Base-by-base conservation (phyloP, 2,329 filamentous ascomycete genomes). In the Paecilomyces fulvus region DNA sequence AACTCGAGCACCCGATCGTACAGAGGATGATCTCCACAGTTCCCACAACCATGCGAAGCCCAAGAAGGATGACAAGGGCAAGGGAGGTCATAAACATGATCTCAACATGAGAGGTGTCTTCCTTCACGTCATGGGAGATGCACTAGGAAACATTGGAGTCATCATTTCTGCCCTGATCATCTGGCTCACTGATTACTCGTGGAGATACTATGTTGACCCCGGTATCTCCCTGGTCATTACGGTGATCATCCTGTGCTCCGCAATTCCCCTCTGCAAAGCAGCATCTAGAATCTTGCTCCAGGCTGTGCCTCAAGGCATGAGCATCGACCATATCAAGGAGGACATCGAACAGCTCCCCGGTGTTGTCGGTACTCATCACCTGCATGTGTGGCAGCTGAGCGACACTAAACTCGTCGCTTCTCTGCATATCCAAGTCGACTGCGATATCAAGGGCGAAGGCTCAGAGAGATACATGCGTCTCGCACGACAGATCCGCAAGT, bases 361-460 rank as follows among this genome's bases (percentile, higher is more conserved):
- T 48, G 88, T 99, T 51, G 79, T 94, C 59, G 90, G 88, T 70
- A 96, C 91, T 68, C 94, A 99, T 74, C 92, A 99, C 71, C 81
- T 99, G 21, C 94, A 99, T 70, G 91, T 99, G 60, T 99, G 94
- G 94, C 92, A 97, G 73, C 82, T 99, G 31, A 95, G 89, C 14
- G 92, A 97, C 69, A 94, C 91, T 54, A 96, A 96, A 77, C 80
- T 96, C 31, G 88, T 99, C 37, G 92, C 94, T 11, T 94, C 89
- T 10, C 83, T 99, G 73, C 94, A 99, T 69, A 87, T 99, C 49
- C 90, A 96, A 71, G 88, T 99, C 21, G 85, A 86, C 51, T 96
- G 95, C 70, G 89, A 92, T 63, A 91, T 95, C 71, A 87, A 91
- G 68, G 89, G 88, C 52, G 84, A 91, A 63, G 87, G 87, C 48